These are phyloP conservation scores for Suillus subluteus DNA, from an alignment of 768 basidiomycete species.

Conservation along the genomic window DNA sequence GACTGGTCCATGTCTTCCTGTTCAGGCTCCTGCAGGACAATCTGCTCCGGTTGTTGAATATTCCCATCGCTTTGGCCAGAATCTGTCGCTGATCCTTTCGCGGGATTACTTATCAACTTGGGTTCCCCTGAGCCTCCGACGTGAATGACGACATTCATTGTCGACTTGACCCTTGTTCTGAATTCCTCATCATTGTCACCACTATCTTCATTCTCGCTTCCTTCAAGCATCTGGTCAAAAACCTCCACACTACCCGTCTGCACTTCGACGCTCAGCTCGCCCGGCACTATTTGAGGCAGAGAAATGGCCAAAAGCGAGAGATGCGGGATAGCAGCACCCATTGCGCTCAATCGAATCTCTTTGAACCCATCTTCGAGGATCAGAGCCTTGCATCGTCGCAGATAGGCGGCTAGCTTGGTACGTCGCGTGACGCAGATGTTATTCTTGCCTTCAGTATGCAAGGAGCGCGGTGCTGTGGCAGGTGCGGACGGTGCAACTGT, in stretches of 20 bases:
- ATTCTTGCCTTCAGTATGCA: slow-evolving; percentile 81
- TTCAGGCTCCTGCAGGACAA: slow-evolving; percentile 47
- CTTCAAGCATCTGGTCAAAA: slow-evolving; percentile 78
- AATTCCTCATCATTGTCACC: slow-evolving; percentile 58
- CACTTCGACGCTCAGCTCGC: slow-evolving; percentile 65
- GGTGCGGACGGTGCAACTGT: slow-evolving; percentile 75
- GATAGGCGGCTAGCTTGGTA: slow-evolving; percentile 70
- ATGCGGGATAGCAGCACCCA: slow-evolving; percentile 90
- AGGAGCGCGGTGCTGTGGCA: slow-evolving; percentile 79
- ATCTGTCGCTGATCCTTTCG: slow-evolving; percentile 12
- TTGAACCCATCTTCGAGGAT: slow-evolving; percentile 81
- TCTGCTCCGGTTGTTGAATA: slow-evolving; percentile 22
- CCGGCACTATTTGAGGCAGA: slow-evolving; percentile 72
- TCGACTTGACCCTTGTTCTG: slow-evolving; percentile 72
- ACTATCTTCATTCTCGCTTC: slow-evolving; percentile 71
- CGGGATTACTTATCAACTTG: slow-evolving; percentile 19
- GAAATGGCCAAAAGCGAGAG: slow-evolving; percentile 71
- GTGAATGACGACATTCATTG: slow-evolving; percentile 59
- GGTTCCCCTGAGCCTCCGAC: slow-evolving; percentile 62
- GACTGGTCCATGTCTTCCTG: slow-evolving; percentile 44
- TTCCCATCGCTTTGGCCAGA: slow-evolving; percentile 14
- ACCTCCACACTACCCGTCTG: slow-evolving; percentile 74
- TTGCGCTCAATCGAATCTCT: slow-evolving; percentile 73
- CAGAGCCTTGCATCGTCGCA: slow-evolving; percentile 75
- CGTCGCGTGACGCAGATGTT: slow-evolving; percentile 80